phyloP scores from a whole-genome alignment of 2,329 filamentous ascomycete genomes.

The Didymella pinodella region DNA sequence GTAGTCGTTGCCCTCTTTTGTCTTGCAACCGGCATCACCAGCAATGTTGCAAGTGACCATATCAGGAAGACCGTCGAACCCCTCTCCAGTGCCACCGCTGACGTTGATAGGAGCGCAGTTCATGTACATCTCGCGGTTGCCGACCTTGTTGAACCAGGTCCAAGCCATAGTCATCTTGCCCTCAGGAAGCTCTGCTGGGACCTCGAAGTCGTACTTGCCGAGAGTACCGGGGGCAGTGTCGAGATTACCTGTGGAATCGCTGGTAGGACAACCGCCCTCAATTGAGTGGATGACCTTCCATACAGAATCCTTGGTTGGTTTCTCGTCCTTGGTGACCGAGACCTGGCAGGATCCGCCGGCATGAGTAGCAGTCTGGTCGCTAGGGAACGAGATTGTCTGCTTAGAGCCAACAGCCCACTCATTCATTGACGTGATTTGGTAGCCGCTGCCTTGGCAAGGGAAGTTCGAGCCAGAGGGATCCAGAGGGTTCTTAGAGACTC shows the following conservation, averaged over 20 bases:
- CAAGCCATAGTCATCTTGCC: constrained; percentile 83
- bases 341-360: constrained; percentile 93
- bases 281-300: constrained; percentile 93
- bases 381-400: constrained; percentile 67
- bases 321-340: constrained; percentile 76
- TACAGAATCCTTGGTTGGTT: constrained; percentile 69
- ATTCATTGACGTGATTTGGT: constrained; percentile 63
- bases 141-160: constrained; percentile 90
- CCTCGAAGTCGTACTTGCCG: constrained; percentile 69
- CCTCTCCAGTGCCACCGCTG: constrained; percentile 59
- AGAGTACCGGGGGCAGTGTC: constrained; percentile 50
- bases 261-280: constrained; percentile 78
- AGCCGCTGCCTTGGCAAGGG: constrained; percentile 72
- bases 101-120: constrained; percentile 83
- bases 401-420: constrained; percentile 68
- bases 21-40: constrained; percentile 58
- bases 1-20: constrained; percentile 54
- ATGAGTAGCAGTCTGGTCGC: constrained; percentile 74
- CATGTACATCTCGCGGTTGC: constrained; percentile 97
- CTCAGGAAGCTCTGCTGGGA: constrained; percentile 75
- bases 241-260: constrained; percentile 16
- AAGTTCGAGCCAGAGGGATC: constrained; percentile 67
- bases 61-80: constrained; percentile 68
- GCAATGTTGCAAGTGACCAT: constrained; percentile 77
- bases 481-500: constrained; percentile 63